Evolutionary conservation across 768 basidiomycete genomes (phyloP).

Genomic region (Chlorophyllum brunneum): DNA sequence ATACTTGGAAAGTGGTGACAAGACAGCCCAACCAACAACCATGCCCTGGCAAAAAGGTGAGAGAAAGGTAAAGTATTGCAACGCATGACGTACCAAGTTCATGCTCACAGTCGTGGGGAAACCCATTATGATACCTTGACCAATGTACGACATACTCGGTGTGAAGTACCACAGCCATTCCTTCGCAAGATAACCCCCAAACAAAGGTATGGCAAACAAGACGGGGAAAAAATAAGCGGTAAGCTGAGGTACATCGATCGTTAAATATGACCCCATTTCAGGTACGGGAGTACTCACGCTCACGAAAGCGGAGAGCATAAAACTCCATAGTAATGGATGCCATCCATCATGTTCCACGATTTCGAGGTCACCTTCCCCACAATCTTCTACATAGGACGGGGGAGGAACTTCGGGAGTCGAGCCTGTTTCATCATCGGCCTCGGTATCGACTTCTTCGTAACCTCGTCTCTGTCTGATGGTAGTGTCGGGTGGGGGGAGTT

Average conservation of each 20-base stretch:
- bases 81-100: slow-evolving; percentile 62
- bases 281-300: slow-evolving; percentile 51
- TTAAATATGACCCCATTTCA: background rate
- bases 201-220: slow-evolving; percentile 81
- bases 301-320: slow-evolving; percentile 65
- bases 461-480: slow-evolving; percentile 51
- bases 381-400: slow-evolving; percentile 19
- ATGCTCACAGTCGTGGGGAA: slow-evolving; percentile 92
- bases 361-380: slow-evolving; percentile 36
- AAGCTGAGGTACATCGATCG: slow-evolving; percentile 43
- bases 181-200: slow-evolving; percentile 77
- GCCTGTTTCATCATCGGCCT: slow-evolving; percentile 25
- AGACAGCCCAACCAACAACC: slow-evolving; percentile 92
- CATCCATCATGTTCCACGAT: slow-evolving; percentile 67
- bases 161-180: slow-evolving; percentile 95
- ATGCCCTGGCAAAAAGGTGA: slow-evolving; percentile 59
- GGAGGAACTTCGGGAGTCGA: slow-evolving; percentile 2
- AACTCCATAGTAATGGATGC: slow-evolving; percentile 75
- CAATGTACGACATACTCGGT: slow-evolving; percentile 88
- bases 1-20: slow-evolving; percentile 84
- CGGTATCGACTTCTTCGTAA: slow-evolving; percentile 43
- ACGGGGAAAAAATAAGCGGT: slow-evolving; percentile 88
- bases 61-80: background rate
- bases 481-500: slow-evolving; percentile 63
- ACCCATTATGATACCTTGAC: slow-evolving; percentile 98